Conservation (phyloP, 78 protist species). For the Dictyostelium citrinum region DNA sequence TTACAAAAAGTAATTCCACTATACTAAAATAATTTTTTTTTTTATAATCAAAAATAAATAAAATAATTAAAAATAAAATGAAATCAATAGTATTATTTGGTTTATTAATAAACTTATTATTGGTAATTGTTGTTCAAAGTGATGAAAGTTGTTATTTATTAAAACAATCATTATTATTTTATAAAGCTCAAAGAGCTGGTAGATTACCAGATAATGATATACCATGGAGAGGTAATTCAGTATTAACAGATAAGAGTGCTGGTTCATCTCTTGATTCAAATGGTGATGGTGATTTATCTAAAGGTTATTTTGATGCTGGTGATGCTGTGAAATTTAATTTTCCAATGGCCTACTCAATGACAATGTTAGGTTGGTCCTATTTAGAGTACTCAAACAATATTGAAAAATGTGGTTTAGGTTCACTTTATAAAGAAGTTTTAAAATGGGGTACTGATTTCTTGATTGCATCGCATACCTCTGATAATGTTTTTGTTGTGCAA, state of each 20-base stretch:
- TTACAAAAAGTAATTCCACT: too few species aligned
- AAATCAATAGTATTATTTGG: neutral
- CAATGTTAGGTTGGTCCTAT: slow-evolving; percentile 23
- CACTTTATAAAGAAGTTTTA: neutral
- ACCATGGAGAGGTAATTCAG: neutral
- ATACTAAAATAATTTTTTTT: too few species aligned
- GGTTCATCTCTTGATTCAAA: neutral
- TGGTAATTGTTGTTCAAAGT: neutral
- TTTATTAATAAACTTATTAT: neutral
- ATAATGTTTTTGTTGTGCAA: slow-evolving; percentile 5
- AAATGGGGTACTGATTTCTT: slow-evolving; percentile 37
- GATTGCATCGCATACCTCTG: neutral
- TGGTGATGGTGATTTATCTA: slow-evolving; percentile 22
- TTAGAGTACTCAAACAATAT: neutral
- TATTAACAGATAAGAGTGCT: neutral
- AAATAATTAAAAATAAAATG: neutral
- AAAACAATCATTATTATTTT: slow-evolving; percentile 6
- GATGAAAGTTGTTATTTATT: neutral
- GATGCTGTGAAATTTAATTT: slow-evolving; percentile 24
- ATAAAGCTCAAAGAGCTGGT: slow-evolving; percentile 32
- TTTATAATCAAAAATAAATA: neutral
- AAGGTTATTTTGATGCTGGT: slow-evolving; percentile 61
- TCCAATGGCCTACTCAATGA: slow-evolving; percentile 35
- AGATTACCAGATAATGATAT: slow-evolving; percentile 16
- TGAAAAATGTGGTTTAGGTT: neutral